phyloP scores from a whole-genome alignment of 768 basidiomycete species.

The Hebeloma cylindrosporum region DNA sequence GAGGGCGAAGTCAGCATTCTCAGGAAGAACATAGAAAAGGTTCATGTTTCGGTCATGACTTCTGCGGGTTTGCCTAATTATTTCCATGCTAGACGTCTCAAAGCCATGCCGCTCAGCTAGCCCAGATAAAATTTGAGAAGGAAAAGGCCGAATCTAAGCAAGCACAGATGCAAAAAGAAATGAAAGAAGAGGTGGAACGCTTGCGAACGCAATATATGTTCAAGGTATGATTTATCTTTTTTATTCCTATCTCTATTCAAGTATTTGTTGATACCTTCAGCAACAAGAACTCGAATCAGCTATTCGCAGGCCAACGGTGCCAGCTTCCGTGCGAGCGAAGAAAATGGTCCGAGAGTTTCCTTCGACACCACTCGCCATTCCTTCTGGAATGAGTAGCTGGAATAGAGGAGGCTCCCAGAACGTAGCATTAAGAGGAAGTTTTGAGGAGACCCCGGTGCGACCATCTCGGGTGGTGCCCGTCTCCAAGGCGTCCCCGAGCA shows the following conservation, averaged over 20 bases:
- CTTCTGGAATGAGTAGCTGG: conserved; percentile 41
- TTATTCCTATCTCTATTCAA: neutral
- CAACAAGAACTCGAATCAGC: conserved; percentile 68
- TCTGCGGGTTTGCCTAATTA: conserved; percentile 7
- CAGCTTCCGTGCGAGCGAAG: conserved; percentile 46
- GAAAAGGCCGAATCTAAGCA: conserved; percentile 61
- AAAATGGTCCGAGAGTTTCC: conserved; percentile 35
- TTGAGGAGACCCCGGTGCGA: conserved; percentile 39
- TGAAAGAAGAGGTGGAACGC: conserved; percentile 69
- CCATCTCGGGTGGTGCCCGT: conserved; percentile 31
- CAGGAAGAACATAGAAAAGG: conserved; percentile 68
- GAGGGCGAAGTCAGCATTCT: conserved; percentile 73
- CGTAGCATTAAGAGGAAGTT: conserved; percentile 27
- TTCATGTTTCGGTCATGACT: conserved; percentile 21
- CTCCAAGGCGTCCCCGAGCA: conserved; percentile 23
- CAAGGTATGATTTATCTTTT: conserved; percentile 44
- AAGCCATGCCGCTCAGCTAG: conserved; percentile 57
- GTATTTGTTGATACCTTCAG: conserved; percentile 34
- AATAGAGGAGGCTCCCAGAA: conserved; percentile 21
- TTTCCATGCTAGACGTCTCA: conserved; percentile 47
- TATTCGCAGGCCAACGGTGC: conserved; percentile 48
- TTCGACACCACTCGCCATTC: conserved; percentile 39
- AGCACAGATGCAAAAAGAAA: conserved; percentile 54
- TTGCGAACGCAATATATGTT: conserved; percentile 68
- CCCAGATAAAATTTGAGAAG: conserved; percentile 56